Evolutionary conservation across 305 asterid genomes (phyloP).

Genomic region (Plantago lanceolata): DNA sequence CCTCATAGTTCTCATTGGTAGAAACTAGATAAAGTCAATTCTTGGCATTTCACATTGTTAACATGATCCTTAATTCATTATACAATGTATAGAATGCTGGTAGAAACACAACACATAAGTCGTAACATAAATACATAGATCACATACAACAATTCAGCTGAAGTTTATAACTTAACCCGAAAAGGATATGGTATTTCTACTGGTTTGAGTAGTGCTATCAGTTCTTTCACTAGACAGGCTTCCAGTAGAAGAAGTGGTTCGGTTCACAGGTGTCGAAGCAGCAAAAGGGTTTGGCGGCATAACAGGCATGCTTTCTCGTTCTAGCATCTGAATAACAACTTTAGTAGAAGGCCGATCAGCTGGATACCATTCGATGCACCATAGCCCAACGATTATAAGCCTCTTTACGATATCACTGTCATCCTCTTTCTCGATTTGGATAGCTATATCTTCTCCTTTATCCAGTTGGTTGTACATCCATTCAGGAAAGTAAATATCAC

Average conservation of each 20-base stretch:
- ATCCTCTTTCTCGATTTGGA: constrained; percentile 32
- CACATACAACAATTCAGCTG: too few species aligned
- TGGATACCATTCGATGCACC: constrained; percentile 58
- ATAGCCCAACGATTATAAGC: constrained; percentile 40
- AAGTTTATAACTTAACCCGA: background rate
- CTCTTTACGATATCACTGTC: constrained; percentile 33
- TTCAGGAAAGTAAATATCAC: constrained; percentile 43
- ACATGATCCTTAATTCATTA: too few species aligned
- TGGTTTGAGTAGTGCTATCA: constrained; percentile 13
- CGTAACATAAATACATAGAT: too few species aligned
- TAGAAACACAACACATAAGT: too few species aligned
- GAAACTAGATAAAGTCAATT: too few species aligned
- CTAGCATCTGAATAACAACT: constrained; percentile 43
- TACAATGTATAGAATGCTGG: too few species aligned
- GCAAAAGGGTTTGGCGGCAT: constrained; percentile 56
- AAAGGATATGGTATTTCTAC: background rate
- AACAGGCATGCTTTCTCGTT: constrained; percentile 31
- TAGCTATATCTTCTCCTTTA: constrained; percentile 37
- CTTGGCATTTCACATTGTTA: too few species aligned
- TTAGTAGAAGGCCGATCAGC: constrained; percentile 46
- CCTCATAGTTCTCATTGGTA: background rate
- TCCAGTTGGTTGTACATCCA: constrained; percentile 52
- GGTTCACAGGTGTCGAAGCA: constrained; percentile 19
- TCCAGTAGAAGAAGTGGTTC: constrained; percentile 18
- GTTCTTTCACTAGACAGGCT: constrained; percentile 13